Conservation (phyloP, 805 yeast genomes). For the Yamadazyma phyllophila region DNA sequence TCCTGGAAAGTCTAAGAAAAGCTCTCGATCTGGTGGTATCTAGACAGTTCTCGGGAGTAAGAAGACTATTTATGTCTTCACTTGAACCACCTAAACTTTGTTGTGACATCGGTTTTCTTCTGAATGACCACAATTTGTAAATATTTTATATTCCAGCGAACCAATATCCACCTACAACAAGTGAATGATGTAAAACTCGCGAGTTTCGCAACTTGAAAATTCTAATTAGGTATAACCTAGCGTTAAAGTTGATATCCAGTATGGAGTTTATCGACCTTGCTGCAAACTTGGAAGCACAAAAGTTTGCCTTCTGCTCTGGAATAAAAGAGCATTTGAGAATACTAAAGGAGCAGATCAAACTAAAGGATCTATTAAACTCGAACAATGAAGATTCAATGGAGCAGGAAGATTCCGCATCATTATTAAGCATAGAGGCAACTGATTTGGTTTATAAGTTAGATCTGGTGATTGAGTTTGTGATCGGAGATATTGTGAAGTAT, state of each 20-base stretch:
- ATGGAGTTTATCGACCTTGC: conserved; percentile 13
- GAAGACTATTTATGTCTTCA: conserved; percentile 10
- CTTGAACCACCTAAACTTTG: not conserved
- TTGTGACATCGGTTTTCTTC: not conserved
- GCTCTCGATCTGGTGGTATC: conserved; percentile 34
- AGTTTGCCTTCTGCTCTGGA: conserved; percentile 27
- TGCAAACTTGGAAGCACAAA: conserved; percentile 15
- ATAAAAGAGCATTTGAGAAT: conserved; percentile 20
- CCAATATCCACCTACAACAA: not conserved
- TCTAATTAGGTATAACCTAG: too few relatives aligned
- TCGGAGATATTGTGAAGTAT: conserved; percentile 16
- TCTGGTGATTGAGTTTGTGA: conserved; percentile 16
- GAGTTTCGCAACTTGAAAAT: not conserved
- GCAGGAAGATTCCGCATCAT: conserved; percentile 18
- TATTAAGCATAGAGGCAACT: conserved; percentile 9
- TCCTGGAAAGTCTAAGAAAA: conserved; percentile 37
- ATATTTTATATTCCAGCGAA: too few relatives aligned
- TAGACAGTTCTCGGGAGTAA: conserved; percentile 32
- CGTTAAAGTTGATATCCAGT: not conserved
- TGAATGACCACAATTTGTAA: conserved; percentile 6
- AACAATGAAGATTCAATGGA: conserved; percentile 11
- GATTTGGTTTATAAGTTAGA: conserved; percentile 20
- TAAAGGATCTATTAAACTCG: conserved; percentile 4
- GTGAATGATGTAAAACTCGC: not conserved
- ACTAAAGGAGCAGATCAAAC: conserved; percentile 13